Evolutionary conservation across 75 land plant genomes (phyloP), one percentile per base, ranked within the genome.

Genomic region (Selaginella moellendorffii): DNA sequence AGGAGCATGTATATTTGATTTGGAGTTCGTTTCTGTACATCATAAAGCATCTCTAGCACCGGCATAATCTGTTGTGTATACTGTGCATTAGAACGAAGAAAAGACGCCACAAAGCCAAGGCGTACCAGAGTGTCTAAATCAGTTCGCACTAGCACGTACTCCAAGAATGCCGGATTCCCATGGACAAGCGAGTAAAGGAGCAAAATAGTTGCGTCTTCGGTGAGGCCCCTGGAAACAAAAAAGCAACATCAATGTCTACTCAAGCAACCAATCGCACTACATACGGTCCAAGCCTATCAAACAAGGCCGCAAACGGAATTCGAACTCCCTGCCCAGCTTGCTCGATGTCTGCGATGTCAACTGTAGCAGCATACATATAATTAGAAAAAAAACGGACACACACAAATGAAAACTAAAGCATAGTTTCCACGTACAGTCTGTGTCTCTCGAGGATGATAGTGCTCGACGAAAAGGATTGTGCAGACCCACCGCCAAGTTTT

Each of bases 1-100:
- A 88, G 71, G 67, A 88, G 61, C 93, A 88, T 88, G 66, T 88
- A 88, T 25, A 88, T 85, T 51, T 88, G 93, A 74, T 88, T 88
- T 14, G 90, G 67, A 28, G 83, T 74, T 69, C 71, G 82, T 61
- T 63, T 76, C 56, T 85, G 71, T 14, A 86, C 93, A 85, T 85
- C 79, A 29, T 88, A 88, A 30, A 88, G 69, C 27, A 80, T 75
- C 54, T 87, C 92, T 71, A 87, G 42, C 26, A 85, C 64, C 19
- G 93, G 89, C 85, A 88, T 78, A 68, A 88, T 61, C 91, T 87
- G 82, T 76, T 36, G 46, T 36, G 14, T 36, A 14, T 36, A 5
- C 46, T 14, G 5, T 36, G 46, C 5, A 36, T 36, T 36, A 36
- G n/a, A n/a, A n/a, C n/a, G n/a, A n/a, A n/a, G n/a, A n/a, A 19